These are phyloP conservation scores for Fusarium pseudoanthophilum DNA, from an alignment of 2,329 filamentous ascomycete genomes.

Conservation along the genomic window DNA sequence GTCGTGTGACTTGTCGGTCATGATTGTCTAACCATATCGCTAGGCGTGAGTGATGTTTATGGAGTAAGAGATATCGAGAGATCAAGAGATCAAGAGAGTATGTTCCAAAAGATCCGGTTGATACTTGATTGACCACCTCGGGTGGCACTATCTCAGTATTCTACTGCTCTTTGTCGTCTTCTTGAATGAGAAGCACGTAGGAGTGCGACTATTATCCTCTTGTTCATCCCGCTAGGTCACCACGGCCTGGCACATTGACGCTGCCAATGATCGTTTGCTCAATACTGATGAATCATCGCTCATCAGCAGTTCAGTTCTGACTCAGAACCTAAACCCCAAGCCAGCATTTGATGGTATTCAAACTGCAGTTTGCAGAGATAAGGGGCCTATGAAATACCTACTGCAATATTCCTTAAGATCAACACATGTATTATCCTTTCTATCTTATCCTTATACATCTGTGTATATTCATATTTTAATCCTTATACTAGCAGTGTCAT, in stretches of 20 bases:
- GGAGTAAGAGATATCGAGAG: background rate
- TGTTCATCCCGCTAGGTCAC: background rate
- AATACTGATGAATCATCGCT: too few relatives aligned
- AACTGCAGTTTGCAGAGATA: background rate
- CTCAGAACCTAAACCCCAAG: too few relatives aligned
- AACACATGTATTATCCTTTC: too few relatives aligned
- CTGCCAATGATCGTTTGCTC: background rate
- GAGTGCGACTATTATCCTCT: background rate
- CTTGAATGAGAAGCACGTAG: background rate
- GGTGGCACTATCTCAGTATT: background rate
- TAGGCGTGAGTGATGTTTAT: background rate
- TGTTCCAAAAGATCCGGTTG: background rate
- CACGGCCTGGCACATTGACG: background rate
- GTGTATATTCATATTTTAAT: accelerated
- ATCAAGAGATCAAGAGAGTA: too few relatives aligned
- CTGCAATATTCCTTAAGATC: background rate
- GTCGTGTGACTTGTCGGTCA: background rate
- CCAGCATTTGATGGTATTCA: background rate
- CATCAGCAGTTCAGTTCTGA: accelerated
- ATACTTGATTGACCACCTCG: background rate
- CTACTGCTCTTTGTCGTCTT: background rate
- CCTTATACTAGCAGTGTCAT: accelerated
- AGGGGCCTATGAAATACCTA: too few relatives aligned
- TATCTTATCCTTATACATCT: too few relatives aligned
- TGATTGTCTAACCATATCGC: background rate